Conservation (phyloP, 176 grass and related monocot genomes). For the Thinopyrum elongatum region DNA sequence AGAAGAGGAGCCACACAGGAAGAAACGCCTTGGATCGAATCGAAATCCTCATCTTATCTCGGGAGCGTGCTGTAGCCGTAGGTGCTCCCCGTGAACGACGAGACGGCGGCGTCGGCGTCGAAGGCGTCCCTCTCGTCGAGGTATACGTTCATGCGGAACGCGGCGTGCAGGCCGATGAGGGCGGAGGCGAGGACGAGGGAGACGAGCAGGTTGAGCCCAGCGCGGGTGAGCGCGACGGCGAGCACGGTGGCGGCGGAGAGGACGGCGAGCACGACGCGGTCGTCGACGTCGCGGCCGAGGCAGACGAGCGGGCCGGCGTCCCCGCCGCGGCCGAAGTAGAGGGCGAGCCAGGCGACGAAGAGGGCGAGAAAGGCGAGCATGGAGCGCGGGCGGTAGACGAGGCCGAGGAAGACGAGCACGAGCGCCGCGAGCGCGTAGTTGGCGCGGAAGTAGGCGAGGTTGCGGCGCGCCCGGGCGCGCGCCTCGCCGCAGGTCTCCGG, state of each 20-base stretch:
- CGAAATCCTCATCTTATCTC: not conserved
- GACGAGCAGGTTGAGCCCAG: conserved; percentile 84
- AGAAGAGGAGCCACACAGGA: not conserved
- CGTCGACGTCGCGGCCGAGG: conserved; percentile 64
- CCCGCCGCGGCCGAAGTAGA: conserved; percentile 70
- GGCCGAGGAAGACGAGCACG: conserved; percentile 55
- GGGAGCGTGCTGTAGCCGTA: conserved; percentile 47
- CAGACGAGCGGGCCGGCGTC: conserved; percentile 45
- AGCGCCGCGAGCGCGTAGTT: conserved; percentile 74
- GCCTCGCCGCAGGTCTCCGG: conserved; percentile 71
- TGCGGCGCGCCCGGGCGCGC: conserved; percentile 56
- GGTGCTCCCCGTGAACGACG: conserved; percentile 45
- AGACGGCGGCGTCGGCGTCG: conserved; percentile 47
- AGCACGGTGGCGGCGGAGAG: conserved; percentile 65
- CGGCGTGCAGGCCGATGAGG: conserved; percentile 64
- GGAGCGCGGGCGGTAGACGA: conserved; percentile 70
- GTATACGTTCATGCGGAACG: conserved; percentile 64
- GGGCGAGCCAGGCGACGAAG: conserved; percentile 61
- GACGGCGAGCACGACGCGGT: conserved; percentile 61
- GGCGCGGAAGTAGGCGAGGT: conserved; percentile 86
- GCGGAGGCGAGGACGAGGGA: conserved; percentile 46
- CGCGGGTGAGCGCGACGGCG: conserved; percentile 66
- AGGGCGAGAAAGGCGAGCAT: conserved; percentile 75
- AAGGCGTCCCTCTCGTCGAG: conserved; percentile 72
- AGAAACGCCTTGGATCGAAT: no score